A percentile compares a stretch with the other conserved stretches of the same genome.
Evolutionary conservation across 179 eudicot genomes (phyloP).

Genomic region (Amaranthus tricolor): DNA sequence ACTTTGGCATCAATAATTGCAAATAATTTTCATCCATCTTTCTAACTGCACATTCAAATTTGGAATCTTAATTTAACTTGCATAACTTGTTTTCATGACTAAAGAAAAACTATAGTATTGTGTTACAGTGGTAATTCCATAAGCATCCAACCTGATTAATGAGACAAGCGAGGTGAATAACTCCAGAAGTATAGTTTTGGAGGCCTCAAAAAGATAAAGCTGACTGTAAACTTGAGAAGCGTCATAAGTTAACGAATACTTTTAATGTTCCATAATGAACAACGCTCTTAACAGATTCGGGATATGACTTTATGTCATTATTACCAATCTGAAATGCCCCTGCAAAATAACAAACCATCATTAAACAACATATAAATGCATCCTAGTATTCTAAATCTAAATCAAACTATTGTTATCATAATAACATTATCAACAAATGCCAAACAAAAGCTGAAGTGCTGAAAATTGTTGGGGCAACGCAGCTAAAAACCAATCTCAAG

Average conservation of each 20-base stretch:
- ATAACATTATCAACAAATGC: neutral
- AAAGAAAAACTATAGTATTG: too few species aligned
- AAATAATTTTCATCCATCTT: too few species aligned
- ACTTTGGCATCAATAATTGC: too few species aligned
- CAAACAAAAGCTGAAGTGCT: neutral
- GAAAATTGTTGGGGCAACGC: neutral
- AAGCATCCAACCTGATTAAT: constrained; percentile 43
- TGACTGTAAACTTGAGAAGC: constrained; percentile 86
- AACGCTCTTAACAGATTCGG: constrained; percentile 56
- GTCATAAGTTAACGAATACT: constrained; percentile 36
- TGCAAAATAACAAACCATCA: constrained; percentile 28
- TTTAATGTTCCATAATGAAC: constrained; percentile 59
- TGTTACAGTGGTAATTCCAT: too few species aligned
- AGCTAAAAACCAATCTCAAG: neutral
- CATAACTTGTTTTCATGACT: too few species aligned
- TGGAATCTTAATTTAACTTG: too few species aligned
- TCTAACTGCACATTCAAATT: too few species aligned
- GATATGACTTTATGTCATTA: constrained; percentile 59
- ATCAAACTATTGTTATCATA: neutral
- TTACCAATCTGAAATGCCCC: constrained; percentile 86
- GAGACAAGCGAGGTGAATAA: constrained; percentile 87
- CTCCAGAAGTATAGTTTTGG: constrained; percentile 92
- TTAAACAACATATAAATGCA: neutral
- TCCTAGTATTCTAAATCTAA: neutral
- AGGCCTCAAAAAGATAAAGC: constrained; percentile 90